Conservation (phyloP, 768 basidiomycete species). For the Pulveroboletus frians region DNA sequence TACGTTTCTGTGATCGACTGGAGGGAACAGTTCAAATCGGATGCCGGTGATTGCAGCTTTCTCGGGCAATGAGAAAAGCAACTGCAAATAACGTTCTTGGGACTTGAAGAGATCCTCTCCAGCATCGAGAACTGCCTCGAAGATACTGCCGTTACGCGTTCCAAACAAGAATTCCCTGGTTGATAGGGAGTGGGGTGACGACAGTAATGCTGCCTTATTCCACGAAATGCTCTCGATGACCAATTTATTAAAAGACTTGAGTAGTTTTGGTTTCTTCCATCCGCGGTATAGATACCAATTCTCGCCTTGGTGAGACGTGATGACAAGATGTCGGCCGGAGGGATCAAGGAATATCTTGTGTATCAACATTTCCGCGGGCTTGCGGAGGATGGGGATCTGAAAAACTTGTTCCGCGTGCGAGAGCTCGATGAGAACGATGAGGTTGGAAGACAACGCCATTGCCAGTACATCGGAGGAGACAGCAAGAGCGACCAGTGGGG, state of each 20-base stretch:
- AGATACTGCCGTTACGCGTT: constrained; percentile 76
- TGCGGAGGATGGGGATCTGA: constrained; percentile 71
- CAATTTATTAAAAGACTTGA: constrained; percentile 75
- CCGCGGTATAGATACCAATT: constrained; percentile 86
- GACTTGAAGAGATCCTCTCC: constrained; percentile 92
- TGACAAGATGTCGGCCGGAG: constrained; percentile 82
- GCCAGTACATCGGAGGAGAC: constrained; percentile 84
- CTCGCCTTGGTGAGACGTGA: constrained; percentile 84
- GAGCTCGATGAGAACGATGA: constrained; percentile 85
- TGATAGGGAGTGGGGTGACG: constrained; percentile 63
- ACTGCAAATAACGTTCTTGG: constrained; percentile 70
- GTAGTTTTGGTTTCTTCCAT: constrained; percentile 75
- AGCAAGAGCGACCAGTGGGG: constrained; percentile 74
- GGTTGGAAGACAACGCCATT: constrained; percentile 74
- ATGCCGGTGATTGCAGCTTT: constrained; percentile 80
- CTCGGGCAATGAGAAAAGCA: constrained; percentile 75
- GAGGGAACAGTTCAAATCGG: constrained; percentile 71
- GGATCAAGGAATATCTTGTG: constrained; percentile 89
- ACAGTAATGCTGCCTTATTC: constrained; percentile 68
- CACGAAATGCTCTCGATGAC: constrained; percentile 89
- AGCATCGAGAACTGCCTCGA: constrained; percentile 85
- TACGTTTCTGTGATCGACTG: constrained; percentile 53
- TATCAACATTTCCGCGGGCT: constrained; percentile 70
- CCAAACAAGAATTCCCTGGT: constrained; percentile 86
- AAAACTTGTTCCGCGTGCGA: constrained; percentile 81